phyloP scores from a whole-genome alignment of 768 basidiomycete species.

The Artomyces pyxidatus region DNA sequence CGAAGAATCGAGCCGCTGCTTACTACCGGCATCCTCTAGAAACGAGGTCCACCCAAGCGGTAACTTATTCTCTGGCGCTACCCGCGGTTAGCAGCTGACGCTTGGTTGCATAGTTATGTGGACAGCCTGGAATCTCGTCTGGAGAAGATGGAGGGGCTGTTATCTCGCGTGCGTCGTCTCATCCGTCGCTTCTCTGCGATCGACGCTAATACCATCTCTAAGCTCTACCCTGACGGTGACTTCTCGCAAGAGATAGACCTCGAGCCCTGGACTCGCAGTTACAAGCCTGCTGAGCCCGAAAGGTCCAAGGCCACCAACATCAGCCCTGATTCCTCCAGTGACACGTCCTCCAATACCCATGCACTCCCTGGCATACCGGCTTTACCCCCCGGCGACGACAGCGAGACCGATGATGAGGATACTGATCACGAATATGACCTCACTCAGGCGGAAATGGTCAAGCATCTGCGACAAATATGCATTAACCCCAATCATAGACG shows the following conservation, averaged over 20 bases:
- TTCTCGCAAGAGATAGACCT: conserved; percentile 15
- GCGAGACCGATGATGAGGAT: neutral
- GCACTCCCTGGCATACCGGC: neutral
- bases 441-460: neutral
- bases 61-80: neutral
- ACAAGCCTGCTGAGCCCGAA: conserved; percentile 1
- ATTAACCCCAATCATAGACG: conserved; percentile 3
- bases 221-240: conserved; percentile 14
- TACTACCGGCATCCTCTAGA: neutral
- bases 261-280: conserved; percentile 8
- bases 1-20: too few species aligned
- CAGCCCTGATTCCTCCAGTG: neutral
- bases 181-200: neutral
- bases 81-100: neutral
- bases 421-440: neutral
- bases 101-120: conserved; percentile 5
- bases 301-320: neutral
- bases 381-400: neutral
- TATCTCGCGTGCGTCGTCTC: conserved; percentile 7
- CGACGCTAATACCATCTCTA: neutral
- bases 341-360: neutral
- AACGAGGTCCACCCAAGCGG: conserved; percentile 16
- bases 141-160: conserved; percentile 16
- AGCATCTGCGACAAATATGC: neutral
- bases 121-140: conserved; percentile 15